Base-by-base conservation (phyloP, 306 rosid species). In the Fragaria vesca region DNA sequence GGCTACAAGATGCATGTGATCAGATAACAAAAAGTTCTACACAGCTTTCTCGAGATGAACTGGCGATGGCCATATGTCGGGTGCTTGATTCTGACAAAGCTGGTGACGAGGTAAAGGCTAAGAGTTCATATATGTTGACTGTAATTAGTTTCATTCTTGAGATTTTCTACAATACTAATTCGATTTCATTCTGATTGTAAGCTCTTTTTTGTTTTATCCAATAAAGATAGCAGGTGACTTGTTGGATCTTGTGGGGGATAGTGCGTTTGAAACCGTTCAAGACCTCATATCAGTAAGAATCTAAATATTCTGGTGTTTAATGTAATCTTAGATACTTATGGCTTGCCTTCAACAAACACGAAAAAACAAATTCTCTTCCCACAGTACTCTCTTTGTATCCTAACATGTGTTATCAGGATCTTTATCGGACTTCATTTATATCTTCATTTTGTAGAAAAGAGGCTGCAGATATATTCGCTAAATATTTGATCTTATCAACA, bases 1-100 rank as follows among this genome's bases (percentile, higher is more conserved):
- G 98, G 97, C 84, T 95, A 82, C 85, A 94, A 79, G 93, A 85
- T 82, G 93, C 89, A 38, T 90, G 98, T 74, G 93, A 89, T 83
- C 83, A 69, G 81, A 91, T 94, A 74, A 86, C 62, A 74, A 81
- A 80, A 74, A 76, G 82, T 83, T 48, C 80, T 63, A 80, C 88
- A 36, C 90, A 83, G 84, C 87, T 90, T 78, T 88, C 97, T 28
- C 85, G 68, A 71, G 97, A 94, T 81, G 97, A 94, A 86, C 77
- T 94, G 76, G 97, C 98, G 46, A 83, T 94, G 94, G 86, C 97
- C 70, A 90, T 94, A 79, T 94, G 98, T 82, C 87, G 89, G 89
- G 98, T 92, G 75, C 97, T 94, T 82, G 84, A 87, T 79, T 90
- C 98, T 76, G 97, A 87, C 73, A 94, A 92, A 81, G 90, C 93